Percentiles rank a stretch among this genome's conserved stretches.
Conservation (phyloP, 495 filamentous ascomycete genomes). For the Halenospora varia region DNA sequence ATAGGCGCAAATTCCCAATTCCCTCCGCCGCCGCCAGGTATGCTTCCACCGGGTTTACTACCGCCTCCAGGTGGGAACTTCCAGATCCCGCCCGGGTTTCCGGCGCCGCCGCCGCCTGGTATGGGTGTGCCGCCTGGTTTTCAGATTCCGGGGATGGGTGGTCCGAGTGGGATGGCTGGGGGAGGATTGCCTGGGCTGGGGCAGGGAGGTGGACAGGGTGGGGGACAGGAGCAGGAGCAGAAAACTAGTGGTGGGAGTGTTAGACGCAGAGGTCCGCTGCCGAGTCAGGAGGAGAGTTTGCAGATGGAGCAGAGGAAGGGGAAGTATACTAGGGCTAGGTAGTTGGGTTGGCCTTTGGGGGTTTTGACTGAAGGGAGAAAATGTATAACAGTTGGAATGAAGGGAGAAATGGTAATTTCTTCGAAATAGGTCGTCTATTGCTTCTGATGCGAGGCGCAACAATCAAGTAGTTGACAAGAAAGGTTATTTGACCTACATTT, state of each 20-base stretch:
- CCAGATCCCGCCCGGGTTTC: slow-evolving; percentile 26
- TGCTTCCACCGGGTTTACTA: slow-evolving; percentile 45
- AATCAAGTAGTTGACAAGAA: no score
- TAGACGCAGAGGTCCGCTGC: slow-evolving; percentile 61
- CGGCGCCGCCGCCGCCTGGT: slow-evolving; percentile 39
- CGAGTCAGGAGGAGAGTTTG: slow-evolving; percentile 79
- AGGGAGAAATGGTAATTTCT: background rate
- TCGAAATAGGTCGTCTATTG: no score
- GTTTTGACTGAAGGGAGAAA: no score
- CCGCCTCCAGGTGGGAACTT: slow-evolving; percentile 32
- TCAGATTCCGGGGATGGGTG: slow-evolving; percentile 13
- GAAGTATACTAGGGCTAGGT: slow-evolving; percentile 53
- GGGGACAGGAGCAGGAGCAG: slow-evolving; percentile 3
- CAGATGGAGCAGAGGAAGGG: slow-evolving; percentile 68
- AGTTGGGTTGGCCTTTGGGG: no score
- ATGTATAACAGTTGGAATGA: slow-evolving; percentile 10
- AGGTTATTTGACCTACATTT: no score
- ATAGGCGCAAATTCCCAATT: slow-evolving; percentile 15
- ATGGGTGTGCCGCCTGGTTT: slow-evolving; percentile 4
- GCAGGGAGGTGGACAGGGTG: slow-evolving; percentile 12
- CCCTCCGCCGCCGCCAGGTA: slow-evolving; percentile 38
- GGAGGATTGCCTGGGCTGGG: slow-evolving; percentile 1
- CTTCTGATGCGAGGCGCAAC: no score
- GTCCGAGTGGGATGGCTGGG: slow-evolving; percentile 4
- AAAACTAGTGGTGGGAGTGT: slow-evolving; percentile 21